Percentiles rank a stretch among this genome's conserved stretches.
phyloP scores from a whole-genome alignment of 2,329 filamentous ascomycete genomes.

The Talaromyces albobiverticillius region DNA sequence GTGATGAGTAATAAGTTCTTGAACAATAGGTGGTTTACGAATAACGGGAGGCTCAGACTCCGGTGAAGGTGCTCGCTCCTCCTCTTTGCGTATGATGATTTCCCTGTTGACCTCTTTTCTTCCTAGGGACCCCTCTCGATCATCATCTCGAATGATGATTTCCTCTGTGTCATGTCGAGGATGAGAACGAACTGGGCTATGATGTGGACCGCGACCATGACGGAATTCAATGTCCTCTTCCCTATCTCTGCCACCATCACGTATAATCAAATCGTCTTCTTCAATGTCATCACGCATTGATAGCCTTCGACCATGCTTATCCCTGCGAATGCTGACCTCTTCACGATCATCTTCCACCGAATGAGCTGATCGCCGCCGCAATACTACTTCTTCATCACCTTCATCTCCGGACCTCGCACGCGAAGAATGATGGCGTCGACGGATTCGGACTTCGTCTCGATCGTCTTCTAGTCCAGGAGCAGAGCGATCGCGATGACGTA shows the following conservation, averaged over 20 bases:
- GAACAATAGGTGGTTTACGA: slow-evolving; percentile 74
- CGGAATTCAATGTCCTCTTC: slow-evolving; percentile 8
- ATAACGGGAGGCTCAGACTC: slow-evolving; percentile 61
- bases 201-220: slow-evolving; percentile 7
- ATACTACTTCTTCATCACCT: slow-evolving; percentile 5
- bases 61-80: slow-evolving; percentile 39
- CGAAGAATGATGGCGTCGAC: slow-evolving; percentile 6
- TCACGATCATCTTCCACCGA: not conserved
- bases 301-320: slow-evolving; percentile 1
- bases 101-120: slow-evolving; percentile 32
- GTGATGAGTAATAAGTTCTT: slow-evolving; percentile 87
- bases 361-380: not conserved
- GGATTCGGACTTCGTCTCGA: slow-evolving; percentile 6
- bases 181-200: slow-evolving; percentile 1
- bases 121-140: slow-evolving; percentile 20
- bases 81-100: slow-evolving; percentile 39
- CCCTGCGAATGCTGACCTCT: slow-evolving; percentile 6
- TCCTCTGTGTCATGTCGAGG: slow-evolving; percentile 19
- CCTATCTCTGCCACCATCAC: slow-evolving; percentile 1
- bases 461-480: slow-evolving; percentile 5
- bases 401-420: slow-evolving; percentile 4
- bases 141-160: slow-evolving; percentile 33
- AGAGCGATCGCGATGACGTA: slow-evolving; percentile 8
- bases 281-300: slow-evolving; percentile 1
- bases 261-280: slow-evolving; percentile 8